Evolutionary conservation across 2,329 filamentous ascomycete genomes (phyloP).

Genomic region (Claviceps sp.): DNA sequence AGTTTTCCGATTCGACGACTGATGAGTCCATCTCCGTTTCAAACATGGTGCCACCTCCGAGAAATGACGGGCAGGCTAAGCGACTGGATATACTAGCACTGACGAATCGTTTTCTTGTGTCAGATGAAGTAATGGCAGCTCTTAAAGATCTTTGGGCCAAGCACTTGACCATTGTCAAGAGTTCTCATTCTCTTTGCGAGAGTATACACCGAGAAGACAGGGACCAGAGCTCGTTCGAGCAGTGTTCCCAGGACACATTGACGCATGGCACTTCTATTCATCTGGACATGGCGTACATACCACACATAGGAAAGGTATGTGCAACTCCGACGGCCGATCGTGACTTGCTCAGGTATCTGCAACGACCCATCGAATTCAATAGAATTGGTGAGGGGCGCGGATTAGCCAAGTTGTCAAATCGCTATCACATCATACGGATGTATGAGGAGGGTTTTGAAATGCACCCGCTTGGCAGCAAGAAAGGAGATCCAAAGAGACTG

Average conservation of each 20-base stretch:
- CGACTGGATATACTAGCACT: not conserved
- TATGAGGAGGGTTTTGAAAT: constrained; percentile 36
- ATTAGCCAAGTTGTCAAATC: constrained; percentile 6
- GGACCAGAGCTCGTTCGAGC: too few species aligned
- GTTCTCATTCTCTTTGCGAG: too few species aligned
- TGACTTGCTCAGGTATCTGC: constrained; percentile 13
- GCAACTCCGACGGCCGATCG: constrained; percentile 7
- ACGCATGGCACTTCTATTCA: not conserved
- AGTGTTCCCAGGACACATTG: not conserved
- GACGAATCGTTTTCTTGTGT: not conserved
- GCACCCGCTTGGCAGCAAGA: constrained; percentile 16
- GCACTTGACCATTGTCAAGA: too few species aligned
- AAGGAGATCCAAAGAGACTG: constrained; percentile 9
- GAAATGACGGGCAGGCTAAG: not conserved
- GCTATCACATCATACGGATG: constrained; percentile 30
- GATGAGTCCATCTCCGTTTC: not conserved
- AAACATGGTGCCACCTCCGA: not conserved
- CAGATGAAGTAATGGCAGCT: not conserved
- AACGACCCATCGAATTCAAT: constrained; percentile 9
- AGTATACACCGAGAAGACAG: too few species aligned
- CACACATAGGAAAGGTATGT: constrained; percentile 16
- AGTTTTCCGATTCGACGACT: not conserved
- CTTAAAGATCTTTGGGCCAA: not conserved
- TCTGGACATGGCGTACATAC: constrained; percentile 23
- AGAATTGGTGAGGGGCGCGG: not conserved